Evolutionary conservation across 768 basidiomycete species (phyloP).

Genomic region (Naematelia aurantialba): DNA sequence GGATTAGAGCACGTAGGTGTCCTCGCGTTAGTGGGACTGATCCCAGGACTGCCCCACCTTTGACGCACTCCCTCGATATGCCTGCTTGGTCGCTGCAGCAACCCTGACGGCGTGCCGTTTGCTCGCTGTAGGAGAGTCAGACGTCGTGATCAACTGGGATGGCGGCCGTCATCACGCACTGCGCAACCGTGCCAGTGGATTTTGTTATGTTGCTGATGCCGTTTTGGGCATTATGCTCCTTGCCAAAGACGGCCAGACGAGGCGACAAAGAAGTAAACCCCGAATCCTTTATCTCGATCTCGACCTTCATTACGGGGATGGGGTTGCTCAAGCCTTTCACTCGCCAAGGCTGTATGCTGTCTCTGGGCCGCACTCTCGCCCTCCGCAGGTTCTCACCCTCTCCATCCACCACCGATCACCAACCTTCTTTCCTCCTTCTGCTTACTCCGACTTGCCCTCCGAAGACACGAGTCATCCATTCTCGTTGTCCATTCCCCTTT

Average conservation of each 20-base stretch:
- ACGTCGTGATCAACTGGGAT: slow-evolving; percentile 81
- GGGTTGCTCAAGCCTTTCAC: slow-evolving; percentile 65
- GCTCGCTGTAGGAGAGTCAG: slow-evolving; percentile 53
- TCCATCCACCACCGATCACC: slow-evolving; percentile 79
- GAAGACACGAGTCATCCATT: slow-evolving; percentile 58
- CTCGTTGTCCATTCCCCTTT: slow-evolving; percentile 75
- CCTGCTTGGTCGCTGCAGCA: slow-evolving; percentile 68
- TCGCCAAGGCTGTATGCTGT: slow-evolving; percentile 29
- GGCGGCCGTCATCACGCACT: slow-evolving; percentile 89
- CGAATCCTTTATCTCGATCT: slow-evolving; percentile 87
- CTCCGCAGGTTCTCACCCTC: slow-evolving; percentile 57
- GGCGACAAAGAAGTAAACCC: slow-evolving; percentile 16
- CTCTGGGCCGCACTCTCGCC: slow-evolving; percentile 49
- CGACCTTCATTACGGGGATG: slow-evolving; percentile 88
- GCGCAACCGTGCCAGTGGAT: slow-evolving; percentile 74
- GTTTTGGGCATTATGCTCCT: slow-evolving; percentile 74
- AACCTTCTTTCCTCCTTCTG: slow-evolving; percentile 70
- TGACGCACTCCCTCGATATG: slow-evolving; percentile 64
- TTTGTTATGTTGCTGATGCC: slow-evolving; percentile 90
- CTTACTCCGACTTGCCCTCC: slow-evolving; percentile 35
- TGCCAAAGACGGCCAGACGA: slow-evolving; percentile 14
- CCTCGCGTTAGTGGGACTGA: slow-evolving; percentile 16
- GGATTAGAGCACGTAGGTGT: slow-evolving; percentile 61
- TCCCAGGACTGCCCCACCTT: slow-evolving; percentile 80
- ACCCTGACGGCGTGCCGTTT: slow-evolving; percentile 68